phyloP scores from a whole-genome alignment of 2,329 filamentous ascomycete species.

The Colletotrichum simmondsii region DNA sequence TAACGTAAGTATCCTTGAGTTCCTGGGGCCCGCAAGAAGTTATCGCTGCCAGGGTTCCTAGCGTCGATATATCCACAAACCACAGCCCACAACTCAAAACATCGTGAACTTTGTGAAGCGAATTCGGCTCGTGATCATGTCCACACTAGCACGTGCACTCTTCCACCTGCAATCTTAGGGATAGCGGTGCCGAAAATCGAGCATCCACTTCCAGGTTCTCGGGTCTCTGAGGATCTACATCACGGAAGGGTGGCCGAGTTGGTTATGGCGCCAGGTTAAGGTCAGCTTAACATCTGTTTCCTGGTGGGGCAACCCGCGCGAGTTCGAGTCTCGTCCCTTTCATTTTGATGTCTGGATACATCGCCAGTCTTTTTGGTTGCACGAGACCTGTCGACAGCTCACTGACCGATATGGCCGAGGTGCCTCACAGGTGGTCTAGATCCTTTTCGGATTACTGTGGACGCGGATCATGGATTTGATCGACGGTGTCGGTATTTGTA shows the following conservation, averaged over 20 bases:
- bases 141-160: not conserved
- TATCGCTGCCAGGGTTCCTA: not conserved
- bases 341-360: not conserved
- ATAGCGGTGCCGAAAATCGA: not conserved
- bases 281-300: conserved; percentile 9
- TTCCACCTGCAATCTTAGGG: not conserved
- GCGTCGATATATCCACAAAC: too few relatives aligned
- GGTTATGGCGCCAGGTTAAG: conserved; percentile 16
- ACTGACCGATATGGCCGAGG: too few relatives aligned
- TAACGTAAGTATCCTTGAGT: not conserved
- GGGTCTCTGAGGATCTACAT: not conserved
- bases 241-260: conserved; percentile 6
- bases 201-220: not conserved
- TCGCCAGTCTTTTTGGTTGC: not conserved
- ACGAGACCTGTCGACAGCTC: not conserved
- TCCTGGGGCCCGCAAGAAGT: not conserved
- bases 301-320: conserved; percentile 10
- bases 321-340: conserved; percentile 13
- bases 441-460: not conserved
- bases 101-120: not conserved
- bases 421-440: not conserved
- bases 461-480: too few relatives aligned
- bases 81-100: not conserved
- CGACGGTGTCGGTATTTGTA: not conserved
- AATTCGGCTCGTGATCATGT: not conserved